Evolutionary conservation across 116 monocot genomes (phyloP), one percentile per base, ranked within the genome.

Genomic region (Posidonia oceanica): DNA sequence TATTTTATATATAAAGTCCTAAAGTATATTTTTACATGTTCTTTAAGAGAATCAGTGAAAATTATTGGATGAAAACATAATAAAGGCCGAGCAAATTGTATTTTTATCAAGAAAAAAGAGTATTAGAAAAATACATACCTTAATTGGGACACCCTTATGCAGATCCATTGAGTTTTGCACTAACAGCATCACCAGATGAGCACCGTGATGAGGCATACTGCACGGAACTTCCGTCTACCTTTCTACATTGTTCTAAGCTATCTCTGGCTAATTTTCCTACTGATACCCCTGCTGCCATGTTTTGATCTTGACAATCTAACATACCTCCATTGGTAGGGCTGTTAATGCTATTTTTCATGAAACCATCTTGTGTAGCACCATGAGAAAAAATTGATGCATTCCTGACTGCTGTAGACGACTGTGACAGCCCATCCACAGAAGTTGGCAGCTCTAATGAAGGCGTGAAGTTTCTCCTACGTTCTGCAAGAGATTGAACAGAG

Each of bases 401-500:
- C 2, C 12, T 1, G 39, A 63, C 41, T 22, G 40, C 74, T 64
- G 64, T 59, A 14, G 72, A 63, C 57, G 75, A 64, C 68, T 65
- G 4, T 55, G 75, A 69, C 3, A 61, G 36, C 67, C 79, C 80
- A 54, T 85, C 79, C 5, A 68, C 61, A 23, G 83, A 12, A 21
- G 76, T 38, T 41, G 87, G 77, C 77, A 94, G 73, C 71, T 88
- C 82, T 22, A 94, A 39, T 12, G 72, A 29, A 29, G 29, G 77
- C 36, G 84, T 84, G 73, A 94, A 86, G 8, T 80, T 78, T 61
- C 85, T 87, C 75, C 94, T 82, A 70, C 94, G 83, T 68, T 90
- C 94, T 67, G 94, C 87, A 82, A 94, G 82, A 17, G 90, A 94
- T 3, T 58, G 62, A 57, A 68, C 40, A 66, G 73, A 75, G 7